Conservation (phyloP, 176 grass and related monocot species). For the Saccharum spontaneum region DNA sequence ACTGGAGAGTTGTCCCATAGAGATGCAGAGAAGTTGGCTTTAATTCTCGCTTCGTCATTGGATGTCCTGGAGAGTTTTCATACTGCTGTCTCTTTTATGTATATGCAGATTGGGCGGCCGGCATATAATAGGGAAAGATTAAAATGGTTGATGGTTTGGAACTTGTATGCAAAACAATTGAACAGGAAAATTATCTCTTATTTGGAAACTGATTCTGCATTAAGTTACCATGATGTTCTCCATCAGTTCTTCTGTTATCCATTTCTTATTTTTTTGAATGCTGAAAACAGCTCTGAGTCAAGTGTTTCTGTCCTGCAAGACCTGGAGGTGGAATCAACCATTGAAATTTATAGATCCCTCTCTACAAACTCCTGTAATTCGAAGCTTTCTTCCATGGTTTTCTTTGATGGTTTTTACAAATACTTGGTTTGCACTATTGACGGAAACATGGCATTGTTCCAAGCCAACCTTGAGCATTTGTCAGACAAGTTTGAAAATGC, state of each 20-base stretch:
- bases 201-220: background rate
- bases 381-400: conserved; percentile 39
- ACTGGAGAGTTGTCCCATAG: conserved; percentile 26
- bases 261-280: conserved; percentile 21
- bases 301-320: background rate
- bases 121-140: conserved; percentile 5
- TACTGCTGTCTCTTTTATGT: conserved; percentile 45
- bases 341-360: conserved; percentile 49
- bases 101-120: conserved; percentile 25
- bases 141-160: conserved; percentile 55
- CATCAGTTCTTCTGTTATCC: conserved; percentile 60
- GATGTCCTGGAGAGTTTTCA: conserved; percentile 19
- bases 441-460: conserved; percentile 40
- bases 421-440: conserved; percentile 50
- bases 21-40: conserved; percentile 33
- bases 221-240: conserved; percentile 20
- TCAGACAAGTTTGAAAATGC: conserved; percentile 36
- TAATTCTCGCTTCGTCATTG: conserved; percentile 14
- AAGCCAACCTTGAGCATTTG: conserved; percentile 34
- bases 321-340: conserved; percentile 29
- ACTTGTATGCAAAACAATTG: conserved; percentile 33
- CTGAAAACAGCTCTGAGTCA: conserved; percentile 13
- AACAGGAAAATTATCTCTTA: conserved; percentile 16
- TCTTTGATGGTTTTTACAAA: conserved; percentile 44
- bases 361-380: conserved; percentile 28